A percentile compares a stretch with the other conserved stretches of the same genome.
These are phyloP conservation scores for Xylaria sp. DNA, from an alignment of 2,329 filamentous ascomycete species.

Conservation along the genomic window DNA sequence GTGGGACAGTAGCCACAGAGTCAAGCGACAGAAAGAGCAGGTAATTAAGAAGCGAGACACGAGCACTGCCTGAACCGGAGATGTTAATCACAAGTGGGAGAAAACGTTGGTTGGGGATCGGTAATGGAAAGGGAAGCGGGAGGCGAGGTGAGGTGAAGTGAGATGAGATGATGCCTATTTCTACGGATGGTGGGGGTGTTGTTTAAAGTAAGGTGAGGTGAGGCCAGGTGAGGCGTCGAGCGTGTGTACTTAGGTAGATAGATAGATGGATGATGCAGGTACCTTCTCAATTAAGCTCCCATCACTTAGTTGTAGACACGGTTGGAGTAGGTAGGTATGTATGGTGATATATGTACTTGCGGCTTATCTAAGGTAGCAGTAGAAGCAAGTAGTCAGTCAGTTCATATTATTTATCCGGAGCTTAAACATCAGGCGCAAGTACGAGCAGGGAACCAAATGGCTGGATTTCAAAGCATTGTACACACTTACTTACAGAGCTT, in stretches of 20 bases:
- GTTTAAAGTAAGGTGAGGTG: not conserved
- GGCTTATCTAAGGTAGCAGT: too few relatives aligned
- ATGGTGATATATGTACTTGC: not conserved
- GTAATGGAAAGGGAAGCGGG: conserved; percentile 8
- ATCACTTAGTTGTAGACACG: conserved; percentile 15
- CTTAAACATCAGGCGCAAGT: conserved; percentile 10
- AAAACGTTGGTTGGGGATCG: not conserved
- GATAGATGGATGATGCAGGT: conserved; percentile 10
- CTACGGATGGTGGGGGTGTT: not conserved
- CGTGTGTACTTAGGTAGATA: too few relatives aligned
- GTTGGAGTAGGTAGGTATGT: not conserved
- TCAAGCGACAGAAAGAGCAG: not conserved
- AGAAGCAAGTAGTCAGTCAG: too few relatives aligned
- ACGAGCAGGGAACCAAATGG: not conserved
- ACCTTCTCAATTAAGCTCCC: conserved; percentile 10
- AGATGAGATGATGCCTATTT: conserved; percentile 1
- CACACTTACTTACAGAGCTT: not conserved
- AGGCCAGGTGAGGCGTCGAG: not conserved
- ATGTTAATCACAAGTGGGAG: not conserved
- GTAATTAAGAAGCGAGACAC: not conserved
- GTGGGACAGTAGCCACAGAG: not conserved
- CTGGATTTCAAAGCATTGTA: conserved; percentile 13
- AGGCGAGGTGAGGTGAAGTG: conserved; percentile 6
- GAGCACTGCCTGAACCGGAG: not conserved
- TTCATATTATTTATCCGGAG: conserved; percentile 11